Base-by-base conservation (phyloP, 768 basidiomycete genomes). In the Trametes villosa region DNA sequence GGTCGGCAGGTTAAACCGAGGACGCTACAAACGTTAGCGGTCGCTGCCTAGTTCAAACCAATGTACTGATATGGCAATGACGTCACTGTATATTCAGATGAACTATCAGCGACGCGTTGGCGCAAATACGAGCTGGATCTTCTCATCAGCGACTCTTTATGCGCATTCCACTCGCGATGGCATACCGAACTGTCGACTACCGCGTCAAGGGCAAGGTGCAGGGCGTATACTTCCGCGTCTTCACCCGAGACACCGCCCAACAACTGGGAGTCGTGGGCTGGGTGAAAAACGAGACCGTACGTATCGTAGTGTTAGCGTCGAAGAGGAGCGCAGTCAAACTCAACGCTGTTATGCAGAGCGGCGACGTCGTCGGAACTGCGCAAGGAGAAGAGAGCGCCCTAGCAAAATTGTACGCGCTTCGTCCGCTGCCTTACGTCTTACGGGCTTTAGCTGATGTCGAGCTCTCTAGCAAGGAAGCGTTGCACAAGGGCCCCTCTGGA, bases 161-260 rank as follows among this genome's bases (percentile, higher is more conserved):
- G 41, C 53, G 41, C 40, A 29, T 40, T 40, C 45, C 46, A 2
- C 26, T 40, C 40, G 50, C 26, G 33, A 67, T 67, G 65, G 11
- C 60, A 3, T 36, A 52, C 36, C 53, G 38, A 18, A 41, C 64
- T 0, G 52, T 64, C 33, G 53, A 66, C 48, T 68, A 59, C 41
- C 50, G 62, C 13, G 67, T 68, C 11, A 62, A 62, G 42, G 67
- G 67, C 20, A 62, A 56, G 24, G 67, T 68, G 9, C 67, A 68
- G 48, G 65, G 67, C 22, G 67, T 68, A 4, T 63, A 29, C 58
- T 68, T 65, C 57, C 59, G 67, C 31, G 63, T 53, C 13, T 68
- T 66, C 31, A 52, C 65, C 15, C 56, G 59, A 52, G 56, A 59
- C 46, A 57, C 55, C 1, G 67, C 67, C 22, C 60, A 66, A n/a